These are phyloP conservation scores for Jackrogersella multiformis DNA, from an alignment of 495 filamentous ascomycete species.

Conservation along the genomic window DNA sequence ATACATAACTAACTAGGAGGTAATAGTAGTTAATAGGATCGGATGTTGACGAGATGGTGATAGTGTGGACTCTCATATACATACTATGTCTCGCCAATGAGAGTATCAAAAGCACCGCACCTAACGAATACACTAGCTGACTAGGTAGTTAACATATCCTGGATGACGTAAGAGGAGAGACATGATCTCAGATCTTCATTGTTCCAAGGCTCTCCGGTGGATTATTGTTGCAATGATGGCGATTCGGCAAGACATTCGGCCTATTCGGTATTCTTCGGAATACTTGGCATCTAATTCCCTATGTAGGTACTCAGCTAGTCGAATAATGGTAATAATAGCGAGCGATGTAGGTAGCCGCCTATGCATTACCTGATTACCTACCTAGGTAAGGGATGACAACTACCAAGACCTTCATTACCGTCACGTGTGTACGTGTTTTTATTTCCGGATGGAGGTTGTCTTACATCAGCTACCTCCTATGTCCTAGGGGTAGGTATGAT, in stretches of 20 bases:
- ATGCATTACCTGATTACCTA: neutral
- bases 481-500: too few species aligned
- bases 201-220: constrained; percentile 29
- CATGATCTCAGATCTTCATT: constrained; percentile 18
- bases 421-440: constrained; percentile 29
- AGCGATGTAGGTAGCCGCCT: neutral
- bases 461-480: too few species aligned
- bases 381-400: neutral
- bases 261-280: constrained; percentile 18
- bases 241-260: constrained; percentile 15
- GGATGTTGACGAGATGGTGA: neutral
- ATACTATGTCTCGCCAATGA: neutral
- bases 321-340: neutral
- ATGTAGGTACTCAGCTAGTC: too few species aligned
- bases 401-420: constrained; percentile 1
- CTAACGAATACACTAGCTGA: too few species aligned
- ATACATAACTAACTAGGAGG: neutral
- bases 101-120: neutral
- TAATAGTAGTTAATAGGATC: too few species aligned
- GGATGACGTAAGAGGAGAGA: constrained; percentile 21
- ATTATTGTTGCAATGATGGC: constrained; percentile 4
- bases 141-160: neutral
- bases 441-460: constrained; percentile 5
- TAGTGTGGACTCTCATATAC: neutral
- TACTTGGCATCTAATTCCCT: constrained; percentile 21